Base-by-base conservation (phyloP, 2,329 filamentous ascomycete species). In the Thermothelomyces thermophilus region DNA sequence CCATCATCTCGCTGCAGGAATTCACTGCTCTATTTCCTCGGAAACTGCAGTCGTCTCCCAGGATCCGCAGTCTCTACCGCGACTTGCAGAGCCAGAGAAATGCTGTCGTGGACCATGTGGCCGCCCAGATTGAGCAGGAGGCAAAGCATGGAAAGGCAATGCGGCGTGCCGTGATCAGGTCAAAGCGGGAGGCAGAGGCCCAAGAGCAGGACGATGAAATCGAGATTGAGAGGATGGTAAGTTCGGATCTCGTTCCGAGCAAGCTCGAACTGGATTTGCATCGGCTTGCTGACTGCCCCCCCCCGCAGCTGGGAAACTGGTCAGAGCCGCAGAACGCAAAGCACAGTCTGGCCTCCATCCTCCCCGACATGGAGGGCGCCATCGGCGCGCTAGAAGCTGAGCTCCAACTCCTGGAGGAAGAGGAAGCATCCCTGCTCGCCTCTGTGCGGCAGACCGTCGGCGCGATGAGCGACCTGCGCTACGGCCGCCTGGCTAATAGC, bases 1-100 rank as follows among this genome's bases (percentile, higher is more conserved):
- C 84, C 56, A 79, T 90, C 62, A 73, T 90, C 58, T 83, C 87
- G 7, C 75, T 90, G 41, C 75, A 82, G 50, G 79, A 88, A 57
- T 95, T 95, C 71, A 82, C 80, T 37, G 75, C 83, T 24, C 75
- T 91, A 36, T 93, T 95, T 62, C 88, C 89, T 10, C 79, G 76
- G 44, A 68, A 78, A 34, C 73, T 83, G 43, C 84, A 83, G 52
- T 71, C 75, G 20, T 84, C 83, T 41, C 79, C 85, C 0, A 81
- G 84, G 49, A 75, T 91, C 41, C 79, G 81, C 50, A 72, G 75
- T 0, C 73, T 95, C 5, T 95, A 94, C 64, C 81, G 86, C 41
- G 86, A 93, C 64, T 75, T 95, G 2, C 86, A 93, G 61, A 76
- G 82, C 52, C 79, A 90, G 63, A 81, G 89, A 48, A 81, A 83